Evolutionary conservation across 768 basidiomycete species (phyloP).

Genomic region (Cystofilobasidium ferigula): DNA sequence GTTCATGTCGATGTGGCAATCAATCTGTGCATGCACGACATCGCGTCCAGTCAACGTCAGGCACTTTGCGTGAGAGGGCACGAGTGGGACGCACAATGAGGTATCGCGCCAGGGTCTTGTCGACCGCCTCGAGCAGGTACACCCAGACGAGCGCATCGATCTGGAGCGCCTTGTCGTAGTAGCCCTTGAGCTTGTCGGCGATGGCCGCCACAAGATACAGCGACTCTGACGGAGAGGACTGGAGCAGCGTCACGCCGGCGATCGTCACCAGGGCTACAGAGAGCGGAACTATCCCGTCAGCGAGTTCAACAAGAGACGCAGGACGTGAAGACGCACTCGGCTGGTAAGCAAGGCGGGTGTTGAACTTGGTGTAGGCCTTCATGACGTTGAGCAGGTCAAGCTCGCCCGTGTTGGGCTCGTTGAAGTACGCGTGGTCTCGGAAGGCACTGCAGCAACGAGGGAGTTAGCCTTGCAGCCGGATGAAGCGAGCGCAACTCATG

Average conservation of each 20-base stretch:
- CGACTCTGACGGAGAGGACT: constrained; percentile 15
- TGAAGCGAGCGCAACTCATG: background rate
- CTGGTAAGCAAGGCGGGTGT: constrained; percentile 7
- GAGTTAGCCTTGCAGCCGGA: background rate
- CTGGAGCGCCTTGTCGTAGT: constrained; percentile 16
- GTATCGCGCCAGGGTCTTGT: constrained; percentile 16
- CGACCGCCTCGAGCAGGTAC: constrained; percentile 15
- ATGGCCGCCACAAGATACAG: constrained; percentile 15
- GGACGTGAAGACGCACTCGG: background rate
- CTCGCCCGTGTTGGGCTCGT: constrained; percentile 13
- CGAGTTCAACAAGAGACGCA: background rate
- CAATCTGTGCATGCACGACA: constrained; percentile 13
- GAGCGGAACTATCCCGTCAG: background rate
- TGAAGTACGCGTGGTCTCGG: constrained; percentile 20
- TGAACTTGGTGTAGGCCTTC: constrained; percentile 12
- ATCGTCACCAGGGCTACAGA: background rate
- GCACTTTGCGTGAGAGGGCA: too few relatives aligned
- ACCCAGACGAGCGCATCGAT: constrained; percentile 21
- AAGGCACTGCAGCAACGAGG: constrained; percentile 7
- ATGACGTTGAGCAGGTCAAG: constrained; percentile 19
- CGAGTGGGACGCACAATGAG: constrained; percentile 20
- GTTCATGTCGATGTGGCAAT: constrained; percentile 14
- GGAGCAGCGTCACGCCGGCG: constrained; percentile 12
- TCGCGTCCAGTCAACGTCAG: too few relatives aligned
- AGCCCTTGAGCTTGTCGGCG: constrained; percentile 11